Conservation (phyloP, 1,139 yeast genomes). For the Suhomyces wounanorum region DNA sequence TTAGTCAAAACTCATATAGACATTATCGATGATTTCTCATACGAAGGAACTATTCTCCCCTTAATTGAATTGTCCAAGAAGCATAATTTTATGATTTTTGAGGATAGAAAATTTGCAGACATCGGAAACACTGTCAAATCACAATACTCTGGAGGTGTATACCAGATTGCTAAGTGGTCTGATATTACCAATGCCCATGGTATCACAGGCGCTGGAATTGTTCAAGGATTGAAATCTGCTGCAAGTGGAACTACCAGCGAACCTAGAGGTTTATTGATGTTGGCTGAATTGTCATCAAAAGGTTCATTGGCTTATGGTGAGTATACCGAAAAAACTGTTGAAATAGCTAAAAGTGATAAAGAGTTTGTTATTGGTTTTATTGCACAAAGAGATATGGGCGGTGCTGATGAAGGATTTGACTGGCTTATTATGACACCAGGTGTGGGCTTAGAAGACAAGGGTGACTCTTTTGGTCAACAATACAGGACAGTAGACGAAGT, state of each 20-base stretch:
- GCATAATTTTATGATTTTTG: constrained; percentile 85
- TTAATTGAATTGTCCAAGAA: constrained; percentile 67
- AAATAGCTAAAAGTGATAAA: constrained; percentile 82
- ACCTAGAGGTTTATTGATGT: constrained; percentile 89
- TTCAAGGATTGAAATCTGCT: constrained; percentile 82
- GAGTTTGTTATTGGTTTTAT: constrained; percentile 95
- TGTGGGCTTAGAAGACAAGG: constrained; percentile 95
- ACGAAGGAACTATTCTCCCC: constrained; percentile 77
- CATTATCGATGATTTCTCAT: constrained; percentile 83
- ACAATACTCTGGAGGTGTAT: constrained; percentile 90
- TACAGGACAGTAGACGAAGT: constrained; percentile 91
- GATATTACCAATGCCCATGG: constrained; percentile 98
- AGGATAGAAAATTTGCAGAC: constrained; percentile 97
- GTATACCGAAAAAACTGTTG: constrained; percentile 83
- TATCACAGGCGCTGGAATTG: constrained; percentile 93
- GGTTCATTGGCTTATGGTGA: constrained; percentile 94
- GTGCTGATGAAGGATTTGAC: constrained; percentile 80
- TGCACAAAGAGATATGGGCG: constrained; percentile 89
- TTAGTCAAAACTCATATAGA: constrained; percentile 94
- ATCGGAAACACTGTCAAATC: constrained; percentile 97
- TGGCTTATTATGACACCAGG: constrained; percentile 99
- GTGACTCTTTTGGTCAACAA: constrained; percentile 97
- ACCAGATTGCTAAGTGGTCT: constrained; percentile 88
- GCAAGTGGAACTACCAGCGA: constrained; percentile 64
- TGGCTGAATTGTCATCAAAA: constrained; percentile 92